A percentile compares a stretch with the other conserved stretches of the same genome.
Conservation (phyloP, 2,329 filamentous ascomycete genomes). For the Ceratocystis diversiconidia region DNA sequence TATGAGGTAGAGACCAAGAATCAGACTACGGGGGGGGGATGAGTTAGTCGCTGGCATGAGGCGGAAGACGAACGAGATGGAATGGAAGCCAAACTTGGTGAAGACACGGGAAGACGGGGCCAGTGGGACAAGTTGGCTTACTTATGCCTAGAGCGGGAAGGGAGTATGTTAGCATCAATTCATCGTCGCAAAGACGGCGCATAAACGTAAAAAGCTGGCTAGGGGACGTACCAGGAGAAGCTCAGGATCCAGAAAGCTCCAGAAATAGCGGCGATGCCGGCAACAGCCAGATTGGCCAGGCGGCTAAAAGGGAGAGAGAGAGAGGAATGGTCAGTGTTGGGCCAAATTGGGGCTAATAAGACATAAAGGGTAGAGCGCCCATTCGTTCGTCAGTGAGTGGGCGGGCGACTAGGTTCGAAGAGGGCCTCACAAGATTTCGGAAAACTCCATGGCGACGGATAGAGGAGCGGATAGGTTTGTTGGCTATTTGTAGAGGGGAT, state of each 20-base stretch:
- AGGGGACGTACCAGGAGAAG: conserved; percentile 39
- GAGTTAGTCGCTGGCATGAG: not conserved
- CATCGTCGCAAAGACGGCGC: too few relatives aligned
- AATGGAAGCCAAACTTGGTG: not conserved
- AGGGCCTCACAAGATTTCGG: conserved; percentile 71
- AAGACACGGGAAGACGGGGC: too few relatives aligned
- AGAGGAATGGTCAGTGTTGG: not conserved
- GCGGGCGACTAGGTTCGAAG: not conserved
- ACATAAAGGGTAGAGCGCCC: too few relatives aligned
- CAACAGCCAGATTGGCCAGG: conserved; percentile 82
- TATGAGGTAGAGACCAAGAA: conserved; percentile 78
- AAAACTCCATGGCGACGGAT: conserved; percentile 62
- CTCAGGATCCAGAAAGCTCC: conserved; percentile 61
- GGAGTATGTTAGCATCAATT: not conserved
- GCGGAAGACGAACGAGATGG: not conserved
- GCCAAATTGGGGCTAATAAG: too few relatives aligned
- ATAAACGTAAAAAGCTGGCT: too few relatives aligned
- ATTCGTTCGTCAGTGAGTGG: too few relatives aligned
- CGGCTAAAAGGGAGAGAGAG: conserved; percentile 44
- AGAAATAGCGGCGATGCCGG: conserved; percentile 73
- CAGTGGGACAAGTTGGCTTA: not conserved
- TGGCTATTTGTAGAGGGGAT: not conserved
- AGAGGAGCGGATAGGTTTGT: not conserved
- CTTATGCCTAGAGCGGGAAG: conserved; percentile 10
- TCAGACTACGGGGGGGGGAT: conserved; percentile 8